Evolutionary conservation across 2,329 filamentous ascomycete species (phyloP), one percentile per base, ranked within the genome.

Genomic region (Fusarium caatingaense): DNA sequence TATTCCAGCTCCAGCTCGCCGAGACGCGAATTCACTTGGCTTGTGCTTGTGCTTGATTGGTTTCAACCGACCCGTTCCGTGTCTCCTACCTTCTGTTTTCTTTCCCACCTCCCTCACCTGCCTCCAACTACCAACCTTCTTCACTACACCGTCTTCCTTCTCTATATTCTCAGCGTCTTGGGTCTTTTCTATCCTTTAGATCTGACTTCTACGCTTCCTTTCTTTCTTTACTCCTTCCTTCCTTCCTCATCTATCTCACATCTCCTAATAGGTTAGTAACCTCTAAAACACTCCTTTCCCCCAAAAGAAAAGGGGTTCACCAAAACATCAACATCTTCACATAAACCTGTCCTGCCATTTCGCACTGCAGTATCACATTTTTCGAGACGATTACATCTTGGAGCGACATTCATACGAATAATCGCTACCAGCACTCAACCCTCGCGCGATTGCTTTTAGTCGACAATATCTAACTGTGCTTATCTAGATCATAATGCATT

Each of bases 401-500:
- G 60, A 57, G 32, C 62, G 50, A 27, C 27, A 45, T 60, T 21
- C 45, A 71, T 72, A 68, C 45, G 56, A 58, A 66, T 61, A 72
- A 45, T 27, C 32, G 37, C 34, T 47, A 40, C 30, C 34, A 37
- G 16, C 34, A 37, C 34, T 18, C 9, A 37, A 6, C 34, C 34
- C 18, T 34, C 34, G 18, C 46, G 21, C 23, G 21, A 34, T 53
- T 34, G 37, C 37, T 27, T 13, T 41, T 27, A 21, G 32, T 60
- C 32, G 27, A 23, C 34, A 51, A 66, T 37, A 56, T 57, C 75
- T 76, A 59, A 77, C 60, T 34, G 27, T 54, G 11, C 41, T 42
- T 56, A 44, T 57, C 9, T 47, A 80, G 78, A 73, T 74, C 80
- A 85, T 75, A 76, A 86, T 86, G 84, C 81, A 80, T 78, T 81